Percentiles rank a stretch among this genome's conserved stretches.
phyloP scores from a whole-genome alignment of 768 basidiomycete genomes.

The Scleroderma bovista region DNA sequence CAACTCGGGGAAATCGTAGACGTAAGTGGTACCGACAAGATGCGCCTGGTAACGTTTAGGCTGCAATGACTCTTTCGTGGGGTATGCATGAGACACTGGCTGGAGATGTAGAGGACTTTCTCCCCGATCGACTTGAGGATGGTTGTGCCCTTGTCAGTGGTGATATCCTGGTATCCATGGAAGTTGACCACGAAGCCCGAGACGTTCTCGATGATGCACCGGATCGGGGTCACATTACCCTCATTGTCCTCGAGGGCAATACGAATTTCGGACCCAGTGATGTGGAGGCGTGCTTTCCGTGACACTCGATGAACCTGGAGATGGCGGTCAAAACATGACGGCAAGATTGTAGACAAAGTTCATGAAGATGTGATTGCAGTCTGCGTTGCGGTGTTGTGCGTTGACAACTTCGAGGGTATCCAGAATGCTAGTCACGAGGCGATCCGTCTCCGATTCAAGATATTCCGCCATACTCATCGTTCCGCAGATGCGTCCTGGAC shows the following conservation, averaged over 20 bases:
- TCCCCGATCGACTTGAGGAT: constrained; percentile 98
- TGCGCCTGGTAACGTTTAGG: constrained; percentile 99
- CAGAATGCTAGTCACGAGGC: no score
- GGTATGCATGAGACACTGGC: constrained; percentile 88
- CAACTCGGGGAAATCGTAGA: constrained; percentile 98
- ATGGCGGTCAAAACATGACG: constrained; percentile 95
- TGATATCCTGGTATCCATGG: constrained; percentile 97
- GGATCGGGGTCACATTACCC: constrained; percentile 92
- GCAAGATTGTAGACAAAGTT: no score
- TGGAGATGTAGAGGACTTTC: constrained; percentile 93
- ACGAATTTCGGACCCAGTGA: constrained; percentile 96
- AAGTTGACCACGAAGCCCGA: constrained; percentile 99
- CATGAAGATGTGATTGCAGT: no score
- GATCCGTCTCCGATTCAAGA: no score
- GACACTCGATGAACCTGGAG: constrained; percentile 98
- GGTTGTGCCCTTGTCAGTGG: constrained; percentile 90
- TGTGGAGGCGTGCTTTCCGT: constrained; percentile 97
- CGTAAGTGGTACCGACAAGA: constrained; percentile 96
- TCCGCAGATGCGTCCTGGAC: no score
- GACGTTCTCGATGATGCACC: constrained; percentile 97
- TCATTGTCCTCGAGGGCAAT: constrained; percentile 92
- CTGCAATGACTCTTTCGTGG: constrained; percentile 96
- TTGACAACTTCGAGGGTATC: no score
- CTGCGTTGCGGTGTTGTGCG: no score
- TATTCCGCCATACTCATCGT: no score